Evolutionary conservation across 306 rosid genomes (phyloP).

Genomic region (Begonia loranthoides): DNA sequence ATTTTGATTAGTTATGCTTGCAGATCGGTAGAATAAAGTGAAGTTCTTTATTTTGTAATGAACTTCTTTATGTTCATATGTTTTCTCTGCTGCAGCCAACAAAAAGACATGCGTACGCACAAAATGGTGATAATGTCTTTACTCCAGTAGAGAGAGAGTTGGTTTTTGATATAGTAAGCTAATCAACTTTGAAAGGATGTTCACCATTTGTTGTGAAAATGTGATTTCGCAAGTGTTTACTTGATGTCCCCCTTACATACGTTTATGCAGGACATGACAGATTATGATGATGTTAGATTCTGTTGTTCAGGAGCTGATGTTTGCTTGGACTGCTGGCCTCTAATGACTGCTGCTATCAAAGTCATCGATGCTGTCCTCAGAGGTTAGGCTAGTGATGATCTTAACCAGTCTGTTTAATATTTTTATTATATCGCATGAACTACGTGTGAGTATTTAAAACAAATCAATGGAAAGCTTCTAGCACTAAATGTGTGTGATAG

Average conservation of each 20-base stretch:
- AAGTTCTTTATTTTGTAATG: background rate
- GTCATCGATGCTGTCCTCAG: constrained; percentile 66
- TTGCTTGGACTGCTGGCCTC: constrained; percentile 90
- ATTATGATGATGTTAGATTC: constrained; percentile 85
- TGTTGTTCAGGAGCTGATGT: constrained; percentile 97
- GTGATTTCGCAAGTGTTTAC: background rate
- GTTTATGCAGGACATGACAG: constrained; percentile 60
- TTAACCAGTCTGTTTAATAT: background rate
- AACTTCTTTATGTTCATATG: background rate
- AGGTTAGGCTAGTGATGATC: constrained; percentile 29
- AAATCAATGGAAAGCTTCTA: no score
- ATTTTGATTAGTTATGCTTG: no score
- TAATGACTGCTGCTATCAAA: constrained; percentile 87
- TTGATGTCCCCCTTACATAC: background rate
- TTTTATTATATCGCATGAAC: no score
- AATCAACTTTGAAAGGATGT: constrained; percentile 7
- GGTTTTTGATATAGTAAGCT: constrained; percentile 74
- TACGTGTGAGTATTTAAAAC: no score
- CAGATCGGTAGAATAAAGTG: no score
- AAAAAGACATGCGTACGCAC: constrained; percentile 75
- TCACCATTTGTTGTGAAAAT: background rate
- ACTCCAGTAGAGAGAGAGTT: constrained; percentile 86
- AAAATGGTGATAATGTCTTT: constrained; percentile 57
- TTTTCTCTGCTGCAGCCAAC: constrained; percentile 49
- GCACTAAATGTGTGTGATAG: no score